Conservation (phyloP, 306 rosid species). For the Amphicarpaea edgeworthii region DNA sequence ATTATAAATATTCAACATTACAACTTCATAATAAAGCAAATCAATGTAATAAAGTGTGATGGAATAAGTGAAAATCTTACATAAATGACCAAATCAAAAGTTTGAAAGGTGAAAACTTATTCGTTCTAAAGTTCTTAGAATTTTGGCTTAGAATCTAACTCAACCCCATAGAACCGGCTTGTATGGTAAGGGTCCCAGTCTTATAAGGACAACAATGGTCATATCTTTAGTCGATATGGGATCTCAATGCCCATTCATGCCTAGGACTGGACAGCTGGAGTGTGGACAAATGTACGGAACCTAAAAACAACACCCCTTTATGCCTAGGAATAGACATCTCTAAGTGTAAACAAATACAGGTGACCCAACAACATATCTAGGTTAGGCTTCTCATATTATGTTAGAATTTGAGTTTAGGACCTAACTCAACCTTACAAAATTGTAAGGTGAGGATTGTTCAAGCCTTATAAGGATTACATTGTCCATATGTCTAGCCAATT, state of each 20-base stretch:
- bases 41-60: background rate
- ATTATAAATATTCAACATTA: background rate
- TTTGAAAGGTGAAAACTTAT: background rate
- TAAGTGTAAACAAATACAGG: background rate
- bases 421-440: background rate
- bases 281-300: background rate
- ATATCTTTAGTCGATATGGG: background rate
- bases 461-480: background rate
- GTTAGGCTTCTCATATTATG: background rate
- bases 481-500: background rate
- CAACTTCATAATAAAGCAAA: background rate
- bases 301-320: background rate
- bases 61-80: background rate
- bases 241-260: background rate
- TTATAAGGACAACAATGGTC: background rate
- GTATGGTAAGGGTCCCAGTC: background rate
- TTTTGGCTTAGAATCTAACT: background rate
- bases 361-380: background rate
- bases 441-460: background rate
- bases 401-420: background rate
- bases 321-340: background rate
- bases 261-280: background rate
- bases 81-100: background rate
- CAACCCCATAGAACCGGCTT: background rate
- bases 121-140: background rate